Evolutionary conservation across 169 alveolate species (phyloP).

Genomic region (Cryptosporidium bovis): DNA sequence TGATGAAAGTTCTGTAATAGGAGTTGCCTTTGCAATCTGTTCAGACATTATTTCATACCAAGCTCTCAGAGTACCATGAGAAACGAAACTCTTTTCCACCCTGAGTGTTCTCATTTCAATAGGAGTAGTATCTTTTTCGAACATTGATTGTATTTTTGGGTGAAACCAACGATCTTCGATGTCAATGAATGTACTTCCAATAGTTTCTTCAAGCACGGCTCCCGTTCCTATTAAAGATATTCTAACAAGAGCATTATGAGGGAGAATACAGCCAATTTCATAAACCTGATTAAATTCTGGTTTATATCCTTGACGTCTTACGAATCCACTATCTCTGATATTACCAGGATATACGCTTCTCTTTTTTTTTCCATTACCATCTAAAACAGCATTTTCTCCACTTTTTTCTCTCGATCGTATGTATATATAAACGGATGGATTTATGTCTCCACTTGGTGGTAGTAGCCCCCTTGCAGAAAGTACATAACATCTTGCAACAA

Average conservation of each 20-base stretch:
- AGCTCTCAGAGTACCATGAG: conserved; percentile 89
- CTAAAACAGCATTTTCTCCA: conserved; percentile 80
- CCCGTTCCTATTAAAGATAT: conserved; percentile 87
- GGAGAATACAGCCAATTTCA: conserved; percentile 87
- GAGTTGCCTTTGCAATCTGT: conserved; percentile 86
- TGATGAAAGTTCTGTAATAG: conserved; percentile 83
- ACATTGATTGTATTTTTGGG: conserved; percentile 82
- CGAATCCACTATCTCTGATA: conserved; percentile 84
- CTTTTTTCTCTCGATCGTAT: conserved; percentile 82
- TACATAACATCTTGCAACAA: conserved; percentile 87
- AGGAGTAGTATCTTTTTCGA: conserved; percentile 82
- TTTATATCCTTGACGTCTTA: conserved; percentile 84
- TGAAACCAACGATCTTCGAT: conserved; percentile 90
- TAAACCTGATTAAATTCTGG: conserved; percentile 89
- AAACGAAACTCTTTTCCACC: conserved; percentile 71
- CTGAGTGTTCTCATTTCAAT: conserved; percentile 73
- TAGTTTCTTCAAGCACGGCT: conserved; percentile 85
- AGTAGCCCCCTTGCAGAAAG: conserved; percentile 89
- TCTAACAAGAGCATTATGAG: conserved; percentile 88
- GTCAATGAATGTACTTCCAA: conserved; percentile 89
- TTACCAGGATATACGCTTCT: conserved; percentile 78
- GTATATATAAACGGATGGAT: conserved; percentile 83
- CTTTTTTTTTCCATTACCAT: conserved; percentile 76
- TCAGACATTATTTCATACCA: conserved; percentile 88
- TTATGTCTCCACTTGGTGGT: conserved; percentile 86